Evolutionary conservation across 2,329 filamentous ascomycete species (phyloP).

Genomic region (Hypomyces rosellus): DNA sequence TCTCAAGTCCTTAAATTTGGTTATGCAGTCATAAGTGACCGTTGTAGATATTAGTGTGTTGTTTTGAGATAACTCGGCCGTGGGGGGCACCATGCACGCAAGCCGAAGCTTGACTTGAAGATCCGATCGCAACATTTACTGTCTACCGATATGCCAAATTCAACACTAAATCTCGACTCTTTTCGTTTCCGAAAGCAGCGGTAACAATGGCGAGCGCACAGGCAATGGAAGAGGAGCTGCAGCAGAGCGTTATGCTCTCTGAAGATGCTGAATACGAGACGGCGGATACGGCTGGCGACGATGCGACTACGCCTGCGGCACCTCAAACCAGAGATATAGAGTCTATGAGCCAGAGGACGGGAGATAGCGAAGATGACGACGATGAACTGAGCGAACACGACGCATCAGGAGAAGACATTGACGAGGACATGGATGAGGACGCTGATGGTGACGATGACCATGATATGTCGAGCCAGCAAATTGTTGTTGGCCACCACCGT

Average conservation of each 20-base stretch:
- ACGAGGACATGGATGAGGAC: slow-evolving; percentile 24
- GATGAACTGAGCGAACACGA: slow-evolving; percentile 34
- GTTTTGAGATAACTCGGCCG: slow-evolving; percentile 7
- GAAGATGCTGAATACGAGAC: slow-evolving; percentile 41
- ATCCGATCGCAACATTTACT: slow-evolving; percentile 17
- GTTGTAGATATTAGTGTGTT: slow-evolving; percentile 11
- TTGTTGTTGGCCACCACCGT: slow-evolving; percentile 15
- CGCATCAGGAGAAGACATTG: slow-evolving; percentile 36
- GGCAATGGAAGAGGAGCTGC: slow-evolving; percentile 51
- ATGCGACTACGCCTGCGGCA: slow-evolving; percentile 18
- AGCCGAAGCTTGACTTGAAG: slow-evolving; percentile 17
- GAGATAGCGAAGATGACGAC: slow-evolving; percentile 22
- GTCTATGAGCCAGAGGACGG: background rate
- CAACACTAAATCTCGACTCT: slow-evolving; percentile 11
- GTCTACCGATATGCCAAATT: slow-evolving; percentile 25
- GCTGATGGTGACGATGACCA: slow-evolving; percentile 38
- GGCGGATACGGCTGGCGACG: slow-evolving; percentile 26
- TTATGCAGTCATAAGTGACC: slow-evolving; percentile 6
- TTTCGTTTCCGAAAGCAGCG: slow-evolving; percentile 20
- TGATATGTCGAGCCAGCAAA: slow-evolving; percentile 22
- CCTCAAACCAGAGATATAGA: background rate
- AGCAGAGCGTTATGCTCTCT: slow-evolving; percentile 48
- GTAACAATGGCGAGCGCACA: slow-evolving; percentile 45
- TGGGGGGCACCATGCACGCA: slow-evolving; percentile 16
- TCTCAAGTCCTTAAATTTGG: background rate